Percentiles rank a stretch among this genome's conserved stretches.
Evolutionary conservation across 768 basidiomycete genomes (phyloP).

Genomic region (Chalciporus pseudorubinellus): DNA sequence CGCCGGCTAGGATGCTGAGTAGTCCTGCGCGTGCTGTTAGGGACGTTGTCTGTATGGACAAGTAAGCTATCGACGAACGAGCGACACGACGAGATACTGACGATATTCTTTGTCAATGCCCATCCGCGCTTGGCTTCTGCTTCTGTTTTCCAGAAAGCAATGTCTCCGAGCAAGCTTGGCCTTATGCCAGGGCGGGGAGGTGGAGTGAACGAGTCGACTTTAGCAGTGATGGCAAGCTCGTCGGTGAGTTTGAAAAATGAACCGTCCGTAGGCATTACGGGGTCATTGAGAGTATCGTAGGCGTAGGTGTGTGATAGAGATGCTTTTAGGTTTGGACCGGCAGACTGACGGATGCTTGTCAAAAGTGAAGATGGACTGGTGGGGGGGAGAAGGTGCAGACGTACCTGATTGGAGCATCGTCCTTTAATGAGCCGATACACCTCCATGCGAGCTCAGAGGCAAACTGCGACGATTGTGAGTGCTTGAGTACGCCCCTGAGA

Average conservation of each 20-base stretch:
- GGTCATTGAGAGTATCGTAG: conserved; percentile 45
- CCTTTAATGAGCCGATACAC: conserved; percentile 66
- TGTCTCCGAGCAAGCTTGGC: conserved; percentile 18
- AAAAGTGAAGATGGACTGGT: conserved; percentile 1
- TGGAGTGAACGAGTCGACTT: conserved; percentile 19
- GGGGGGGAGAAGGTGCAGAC: neutral
- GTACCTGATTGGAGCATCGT: conserved; percentile 81
- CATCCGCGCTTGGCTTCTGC: conserved; percentile 22
- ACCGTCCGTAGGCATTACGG: conserved; percentile 27
- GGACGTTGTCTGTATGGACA: conserved; percentile 62
- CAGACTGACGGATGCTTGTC: conserved; percentile 76
- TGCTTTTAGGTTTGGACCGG: conserved; percentile 80
- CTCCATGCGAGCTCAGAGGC: conserved; percentile 82
- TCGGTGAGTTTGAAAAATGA: conserved; percentile 19
- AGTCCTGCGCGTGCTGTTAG: conserved; percentile 71
- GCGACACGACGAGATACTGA: conserved; percentile 5
- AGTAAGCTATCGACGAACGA: conserved; percentile 2
- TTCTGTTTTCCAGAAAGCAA: conserved; percentile 29
- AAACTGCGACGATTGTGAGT: conserved; percentile 39
- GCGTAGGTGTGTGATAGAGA: conserved; percentile 76
- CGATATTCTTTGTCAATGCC: conserved; percentile 21
- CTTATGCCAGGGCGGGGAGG: neutral
- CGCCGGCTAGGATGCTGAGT: conserved; percentile 57
- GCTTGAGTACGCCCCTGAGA: conserved; percentile 63
- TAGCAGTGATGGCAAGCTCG: conserved; percentile 21